Evolutionary conservation across 2,329 filamentous ascomycete genomes (phyloP), one percentile per base, ranked within the genome.

Genomic region (Fusarium staphyleae): DNA sequence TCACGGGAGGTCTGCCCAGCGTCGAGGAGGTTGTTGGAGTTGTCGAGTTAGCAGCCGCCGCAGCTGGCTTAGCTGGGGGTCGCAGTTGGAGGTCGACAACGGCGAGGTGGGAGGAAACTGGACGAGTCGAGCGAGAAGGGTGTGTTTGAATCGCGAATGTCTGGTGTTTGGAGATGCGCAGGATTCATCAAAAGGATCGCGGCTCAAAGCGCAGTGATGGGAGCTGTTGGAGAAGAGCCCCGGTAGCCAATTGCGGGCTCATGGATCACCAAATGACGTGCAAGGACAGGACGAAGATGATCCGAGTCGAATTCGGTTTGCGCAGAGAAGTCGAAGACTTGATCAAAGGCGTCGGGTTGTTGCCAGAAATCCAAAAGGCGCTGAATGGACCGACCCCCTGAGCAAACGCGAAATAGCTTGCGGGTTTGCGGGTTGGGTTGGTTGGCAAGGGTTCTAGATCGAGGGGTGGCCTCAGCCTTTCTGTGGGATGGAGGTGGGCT

Each of bases 401-500:
- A 69, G 63, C 55, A 68, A 67, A 69, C 66, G 66, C 63, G 58
- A 67, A 61, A 62, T 62, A 63, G 61, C 55, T 49, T 58, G 59
- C 56, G 53, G 60, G 48, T 48, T 62, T 33, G 41, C 41, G 37
- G 41, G 42, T 56, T 22, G 19, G 41, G 41, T 34, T 30, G 41
- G 42, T 56, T 63, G 56, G 60, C 56, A 57, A 66, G 64, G 65
- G 61, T 66, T 67, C 65, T 66, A 66, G 62, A 65, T 67, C 65
- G 65, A 62, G 60, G 65, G 63, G 62, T 62, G 62, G 65, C 65
- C 59, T 61, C 63, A 67, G 65, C 65, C 65, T 67, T 67, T 66
- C 30, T 47, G 41, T 43, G 61, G 57, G 56, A 58, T 55, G 48
- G 39, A 48, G 42, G 57, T 56, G 40, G 42, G 45, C 36, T 34